Percentiles rank a stretch among this genome's conserved stretches.
phyloP scores from a whole-genome alignment of 306 rosid genomes.

The Fagus sylvatica region DNA sequence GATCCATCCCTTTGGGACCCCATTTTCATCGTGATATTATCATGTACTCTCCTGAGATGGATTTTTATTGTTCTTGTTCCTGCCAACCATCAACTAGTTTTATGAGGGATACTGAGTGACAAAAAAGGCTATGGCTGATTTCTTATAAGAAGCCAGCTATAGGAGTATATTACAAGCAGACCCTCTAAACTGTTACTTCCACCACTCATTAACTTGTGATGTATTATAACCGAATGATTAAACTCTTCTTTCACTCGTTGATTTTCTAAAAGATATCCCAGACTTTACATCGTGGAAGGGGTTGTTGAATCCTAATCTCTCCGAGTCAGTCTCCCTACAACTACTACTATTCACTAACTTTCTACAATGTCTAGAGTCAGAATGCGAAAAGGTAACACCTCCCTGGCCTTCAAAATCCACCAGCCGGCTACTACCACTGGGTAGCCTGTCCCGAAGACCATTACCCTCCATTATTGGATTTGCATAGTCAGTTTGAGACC shows the following conservation, averaged over 20 bases:
- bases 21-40: neutral
- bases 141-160: slow-evolving; percentile 12
- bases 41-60: neutral
- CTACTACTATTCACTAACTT: slow-evolving; percentile 51
- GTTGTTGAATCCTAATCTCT: slow-evolving; percentile 57
- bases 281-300: slow-evolving; percentile 42
- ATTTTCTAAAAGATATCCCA: slow-evolving; percentile 47
- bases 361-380: slow-evolving; percentile 56
- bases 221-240: slow-evolving; percentile 36
- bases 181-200: slow-evolving; percentile 45
- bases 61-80: neutral
- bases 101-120: neutral
- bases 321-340: slow-evolving; percentile 44
- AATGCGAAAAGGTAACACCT: slow-evolving; percentile 44
- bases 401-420: slow-evolving; percentile 32
- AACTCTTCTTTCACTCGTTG: slow-evolving; percentile 44
- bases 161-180: slow-evolving; percentile 27
- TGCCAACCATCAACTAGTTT: neutral
- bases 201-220: slow-evolving; percentile 28
- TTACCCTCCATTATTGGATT: slow-evolving; percentile 15
- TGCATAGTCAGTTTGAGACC: slow-evolving; percentile 20
- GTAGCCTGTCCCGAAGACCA: slow-evolving; percentile 15
- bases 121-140: slow-evolving; percentile 30
- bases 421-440: slow-evolving; percentile 18
- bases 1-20: too few species aligned